These are phyloP conservation scores for Calocybe cyanea DNA, from an alignment of 768 basidiomycete species.

Conservation along the genomic window DNA sequence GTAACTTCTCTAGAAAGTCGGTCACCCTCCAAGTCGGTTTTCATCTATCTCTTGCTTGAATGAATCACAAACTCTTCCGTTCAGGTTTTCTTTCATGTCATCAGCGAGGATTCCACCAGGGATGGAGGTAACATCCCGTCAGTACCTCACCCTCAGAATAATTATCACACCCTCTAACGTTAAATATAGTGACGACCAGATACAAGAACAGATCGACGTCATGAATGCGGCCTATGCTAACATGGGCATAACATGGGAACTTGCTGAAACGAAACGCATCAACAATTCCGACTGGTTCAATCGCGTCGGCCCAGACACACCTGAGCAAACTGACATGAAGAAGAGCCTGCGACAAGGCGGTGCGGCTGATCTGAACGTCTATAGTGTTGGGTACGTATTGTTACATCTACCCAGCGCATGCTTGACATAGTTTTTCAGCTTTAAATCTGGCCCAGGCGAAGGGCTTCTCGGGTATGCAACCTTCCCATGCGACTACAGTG, in stretches of 20 bases:
- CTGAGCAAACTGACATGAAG: slow-evolving; percentile 44
- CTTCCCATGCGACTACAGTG: slow-evolving; percentile 35
- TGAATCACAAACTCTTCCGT: too few species aligned
- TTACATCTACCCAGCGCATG: slow-evolving; percentile 7
- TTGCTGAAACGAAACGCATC: slow-evolving; percentile 33
- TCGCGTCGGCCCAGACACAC: slow-evolving; percentile 15
- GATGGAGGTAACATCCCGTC: slow-evolving; percentile 37
- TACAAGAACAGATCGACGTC: slow-evolving; percentile 35
- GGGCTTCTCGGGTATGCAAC: slow-evolving; percentile 47
- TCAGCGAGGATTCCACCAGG: slow-evolving; percentile 27
- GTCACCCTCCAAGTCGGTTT: too few species aligned
- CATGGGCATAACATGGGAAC: slow-evolving; percentile 32
- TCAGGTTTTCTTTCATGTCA: slow-evolving; percentile 30
- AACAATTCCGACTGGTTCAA: slow-evolving; percentile 41
- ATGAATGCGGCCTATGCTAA: slow-evolving; percentile 37
- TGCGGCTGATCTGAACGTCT: slow-evolving; percentile 29
- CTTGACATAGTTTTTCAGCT: slow-evolving; percentile 13
- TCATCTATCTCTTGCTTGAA: too few species aligned
- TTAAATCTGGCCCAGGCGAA: slow-evolving; percentile 25
- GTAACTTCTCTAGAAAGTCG: slow-evolving; percentile 7
- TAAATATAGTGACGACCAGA: slow-evolving; percentile 28
- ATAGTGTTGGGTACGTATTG: slow-evolving; percentile 25
- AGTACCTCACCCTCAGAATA: background rate
- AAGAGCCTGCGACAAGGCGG: slow-evolving; percentile 33
- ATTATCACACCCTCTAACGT: slow-evolving; percentile 2